Evolutionary conservation across 495 filamentous ascomycete species (phyloP).

Genomic region (Xylaria acuta): DNA sequence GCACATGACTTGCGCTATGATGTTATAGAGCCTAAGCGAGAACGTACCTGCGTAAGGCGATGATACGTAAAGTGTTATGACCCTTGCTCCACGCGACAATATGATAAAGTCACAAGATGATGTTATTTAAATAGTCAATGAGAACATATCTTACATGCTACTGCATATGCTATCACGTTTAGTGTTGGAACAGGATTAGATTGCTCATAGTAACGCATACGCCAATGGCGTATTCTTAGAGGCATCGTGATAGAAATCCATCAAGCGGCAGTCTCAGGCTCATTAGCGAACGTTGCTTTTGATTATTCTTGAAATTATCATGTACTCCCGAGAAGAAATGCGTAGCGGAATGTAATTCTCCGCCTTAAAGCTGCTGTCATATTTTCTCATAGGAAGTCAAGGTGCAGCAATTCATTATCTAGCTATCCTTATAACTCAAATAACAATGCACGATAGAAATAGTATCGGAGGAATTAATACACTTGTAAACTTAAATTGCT

Average conservation of each 20-base stretch:
- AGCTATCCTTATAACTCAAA: not conserved
- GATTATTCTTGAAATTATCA: not conserved
- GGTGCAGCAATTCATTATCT: not conserved
- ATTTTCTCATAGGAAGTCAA: not conserved
- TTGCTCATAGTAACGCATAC: not conserved
- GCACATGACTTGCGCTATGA: not conserved
- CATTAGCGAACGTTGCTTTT: not conserved
- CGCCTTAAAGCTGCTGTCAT: not conserved
- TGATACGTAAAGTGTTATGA: not conserved
- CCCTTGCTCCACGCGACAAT: not conserved
- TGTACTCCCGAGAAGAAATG: not conserved
- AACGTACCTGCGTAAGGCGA: constrained; percentile 4
- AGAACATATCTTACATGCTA: not conserved
- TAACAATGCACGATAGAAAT: not conserved
- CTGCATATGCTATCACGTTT: not conserved
- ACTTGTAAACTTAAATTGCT: not conserved
- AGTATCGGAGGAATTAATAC: not conserved
- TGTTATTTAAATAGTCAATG: not conserved
- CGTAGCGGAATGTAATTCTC: not conserved
- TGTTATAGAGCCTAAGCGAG: not conserved
- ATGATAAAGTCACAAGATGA: not conserved
- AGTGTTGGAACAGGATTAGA: not conserved
- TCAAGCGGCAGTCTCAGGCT: not conserved
- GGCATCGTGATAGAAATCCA: not conserved
- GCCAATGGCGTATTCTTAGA: not conserved